Evolutionary conservation across 192 early-diverging fungal genomes (phyloP).

Genomic region (Coemansia sp.): DNA sequence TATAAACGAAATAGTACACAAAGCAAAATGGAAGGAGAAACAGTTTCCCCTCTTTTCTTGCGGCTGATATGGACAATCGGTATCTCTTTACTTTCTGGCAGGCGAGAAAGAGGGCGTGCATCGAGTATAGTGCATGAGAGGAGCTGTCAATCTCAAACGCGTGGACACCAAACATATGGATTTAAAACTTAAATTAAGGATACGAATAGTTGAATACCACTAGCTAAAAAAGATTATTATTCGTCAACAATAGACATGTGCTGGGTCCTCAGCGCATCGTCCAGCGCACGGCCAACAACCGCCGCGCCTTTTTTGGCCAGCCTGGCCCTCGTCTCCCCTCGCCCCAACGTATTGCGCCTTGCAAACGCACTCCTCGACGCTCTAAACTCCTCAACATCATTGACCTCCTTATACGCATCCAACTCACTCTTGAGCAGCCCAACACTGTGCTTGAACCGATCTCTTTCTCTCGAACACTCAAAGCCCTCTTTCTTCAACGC

Average conservation of each 20-base stretch:
- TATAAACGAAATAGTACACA: slow-evolving; percentile 2
- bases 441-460: slow-evolving; percentile 29
- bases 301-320: slow-evolving; percentile 18
- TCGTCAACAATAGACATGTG: slow-evolving; percentile 22
- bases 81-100: background rate
- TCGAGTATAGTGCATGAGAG: background rate
- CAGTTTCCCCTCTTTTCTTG: background rate
- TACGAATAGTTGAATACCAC: background rate
- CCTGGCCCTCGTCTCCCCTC: too few relatives aligned
- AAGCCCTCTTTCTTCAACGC: slow-evolving; percentile 44
- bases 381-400: slow-evolving; percentile 25
- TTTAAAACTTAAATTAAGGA: background rate
- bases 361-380: slow-evolving; percentile 11
- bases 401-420: slow-evolving; percentile 50
- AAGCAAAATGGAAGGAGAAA: background rate
- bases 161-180: too few relatives aligned
- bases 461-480: slow-evolving; percentile 33
- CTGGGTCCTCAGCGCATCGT: slow-evolving; percentile 20
- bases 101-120: background rate
- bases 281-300: slow-evolving; percentile 16
- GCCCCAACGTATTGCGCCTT: background rate
- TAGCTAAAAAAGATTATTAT: background rate
- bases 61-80: background rate
- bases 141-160: too few relatives aligned
- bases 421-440: slow-evolving; percentile 40